A percentile compares a stretch with the other conserved stretches of the same genome.
phyloP scores from a whole-genome alignment of 164 flowering plant genomes.

The Magnolia kwangsiensis region DNA sequence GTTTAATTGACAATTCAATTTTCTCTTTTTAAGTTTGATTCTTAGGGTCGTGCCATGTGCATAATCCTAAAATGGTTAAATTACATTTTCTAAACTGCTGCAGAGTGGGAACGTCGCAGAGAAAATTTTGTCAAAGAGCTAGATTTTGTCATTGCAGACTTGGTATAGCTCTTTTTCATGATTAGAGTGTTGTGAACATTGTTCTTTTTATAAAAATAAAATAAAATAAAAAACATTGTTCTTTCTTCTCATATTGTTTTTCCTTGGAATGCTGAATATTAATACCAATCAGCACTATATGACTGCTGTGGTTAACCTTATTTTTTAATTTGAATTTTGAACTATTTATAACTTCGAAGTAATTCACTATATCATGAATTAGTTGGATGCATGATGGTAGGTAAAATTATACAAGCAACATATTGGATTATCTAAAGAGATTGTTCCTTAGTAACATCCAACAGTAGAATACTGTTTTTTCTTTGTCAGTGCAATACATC shows the following conservation, averaged over 20 bases:
- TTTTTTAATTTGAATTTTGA: too few relatives aligned
- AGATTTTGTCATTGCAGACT: conserved; percentile 91
- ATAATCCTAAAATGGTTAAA: neutral
- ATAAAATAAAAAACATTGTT: neutral
- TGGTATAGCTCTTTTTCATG: conserved; percentile 50
- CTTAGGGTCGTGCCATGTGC: neutral
- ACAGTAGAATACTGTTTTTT: neutral
- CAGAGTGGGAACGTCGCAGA: conserved; percentile 72
- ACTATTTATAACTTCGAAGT: neutral
- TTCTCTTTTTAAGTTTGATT: neutral
- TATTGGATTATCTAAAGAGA: neutral
- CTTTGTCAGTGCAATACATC: neutral
- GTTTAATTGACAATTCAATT: neutral
- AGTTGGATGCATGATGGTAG: neutral
- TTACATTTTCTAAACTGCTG: conserved; percentile 61
- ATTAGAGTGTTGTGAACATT: neutral
- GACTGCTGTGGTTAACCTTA: neutral
- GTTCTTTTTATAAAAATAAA: neutral
- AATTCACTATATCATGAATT: neutral
- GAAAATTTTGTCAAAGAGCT: conserved; percentile 88
- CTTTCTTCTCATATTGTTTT: neutral
- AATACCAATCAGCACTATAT: neutral
- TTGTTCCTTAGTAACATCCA: neutral
- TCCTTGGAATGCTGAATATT: neutral
- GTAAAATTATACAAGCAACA: neutral